Evolutionary conservation across 345 rosid species (phyloP).

Genomic region (Excoecaria cochinchinensis): DNA sequence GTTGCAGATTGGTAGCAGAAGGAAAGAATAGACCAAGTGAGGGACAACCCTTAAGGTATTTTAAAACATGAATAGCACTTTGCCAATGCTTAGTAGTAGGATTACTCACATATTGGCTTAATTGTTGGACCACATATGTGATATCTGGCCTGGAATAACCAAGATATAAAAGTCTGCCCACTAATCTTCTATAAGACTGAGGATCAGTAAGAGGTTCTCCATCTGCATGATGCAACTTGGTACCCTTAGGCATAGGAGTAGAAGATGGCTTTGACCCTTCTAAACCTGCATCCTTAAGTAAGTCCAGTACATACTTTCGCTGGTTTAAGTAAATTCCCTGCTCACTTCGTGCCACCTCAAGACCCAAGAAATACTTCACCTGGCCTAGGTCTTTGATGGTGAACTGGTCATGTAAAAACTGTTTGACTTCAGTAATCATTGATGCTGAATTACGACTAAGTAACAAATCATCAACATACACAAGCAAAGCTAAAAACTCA

Average conservation of each 20-base stretch:
- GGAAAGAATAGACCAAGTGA: background rate
- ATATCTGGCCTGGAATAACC: background rate
- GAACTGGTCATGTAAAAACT: background rate
- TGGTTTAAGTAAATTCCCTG: no score
- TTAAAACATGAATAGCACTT: background rate
- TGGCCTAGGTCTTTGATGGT: background rate
- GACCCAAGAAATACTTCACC: background rate
- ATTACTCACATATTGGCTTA: background rate
- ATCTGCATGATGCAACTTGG: background rate
- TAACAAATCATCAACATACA: background rate
- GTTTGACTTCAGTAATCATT: no score
- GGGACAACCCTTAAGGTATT: background rate
- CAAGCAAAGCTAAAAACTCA: no score
- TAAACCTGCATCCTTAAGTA: no score
- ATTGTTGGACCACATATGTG: background rate
- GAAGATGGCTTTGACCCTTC: background rate
- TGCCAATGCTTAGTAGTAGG: background rate
- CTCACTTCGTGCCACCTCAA: no score
- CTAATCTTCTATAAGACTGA: background rate
- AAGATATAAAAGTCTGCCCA: background rate
- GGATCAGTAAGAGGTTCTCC: background rate
- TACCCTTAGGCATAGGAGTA: background rate
- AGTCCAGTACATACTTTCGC: no score
- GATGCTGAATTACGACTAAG: background rate
- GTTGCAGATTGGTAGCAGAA: background rate